Conservation (phyloP, 768 basidiomycete species). For the Auriscalpium vulgare region DNA sequence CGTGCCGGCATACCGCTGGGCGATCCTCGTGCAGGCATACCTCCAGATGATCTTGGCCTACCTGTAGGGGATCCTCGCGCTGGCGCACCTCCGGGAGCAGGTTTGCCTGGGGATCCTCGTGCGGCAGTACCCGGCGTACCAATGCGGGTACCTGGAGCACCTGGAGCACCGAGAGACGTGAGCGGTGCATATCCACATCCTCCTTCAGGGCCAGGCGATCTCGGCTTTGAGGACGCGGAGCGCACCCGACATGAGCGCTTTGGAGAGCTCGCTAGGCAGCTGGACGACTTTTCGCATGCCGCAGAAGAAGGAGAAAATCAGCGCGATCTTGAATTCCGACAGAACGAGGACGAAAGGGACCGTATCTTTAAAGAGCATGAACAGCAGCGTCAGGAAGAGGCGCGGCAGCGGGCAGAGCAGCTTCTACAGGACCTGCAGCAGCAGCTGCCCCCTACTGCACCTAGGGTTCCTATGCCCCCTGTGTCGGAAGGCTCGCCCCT, state of each 20-base stretch:
- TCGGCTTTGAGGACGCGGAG: constrained; percentile 36
- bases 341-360: constrained; percentile 58
- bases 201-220: constrained; percentile 21
- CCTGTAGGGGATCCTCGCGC: no score
- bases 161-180: no score
- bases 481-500: constrained; percentile 11
- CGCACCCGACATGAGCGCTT: constrained; percentile 44
- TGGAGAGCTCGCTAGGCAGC: constrained; percentile 42
- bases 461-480: background rate
- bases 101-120: no score
- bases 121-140: no score
- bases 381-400: constrained; percentile 47
- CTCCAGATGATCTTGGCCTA: background rate
- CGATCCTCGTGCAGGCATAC: background rate
- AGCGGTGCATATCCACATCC: background rate
- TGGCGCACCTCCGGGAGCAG: no score
- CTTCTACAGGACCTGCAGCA: constrained; percentile 26
- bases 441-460: background rate
- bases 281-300: constrained; percentile 39
- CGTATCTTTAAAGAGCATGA: constrained; percentile 54
- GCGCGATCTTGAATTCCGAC: constrained; percentile 57
- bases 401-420: constrained; percentile 40
- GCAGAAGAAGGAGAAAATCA: constrained; percentile 54
- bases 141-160: no score
- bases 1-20: background rate